Evolutionary conservation across 2,329 filamentous ascomycete species (phyloP).

Genomic region (Cyphellophora europaea): DNA sequence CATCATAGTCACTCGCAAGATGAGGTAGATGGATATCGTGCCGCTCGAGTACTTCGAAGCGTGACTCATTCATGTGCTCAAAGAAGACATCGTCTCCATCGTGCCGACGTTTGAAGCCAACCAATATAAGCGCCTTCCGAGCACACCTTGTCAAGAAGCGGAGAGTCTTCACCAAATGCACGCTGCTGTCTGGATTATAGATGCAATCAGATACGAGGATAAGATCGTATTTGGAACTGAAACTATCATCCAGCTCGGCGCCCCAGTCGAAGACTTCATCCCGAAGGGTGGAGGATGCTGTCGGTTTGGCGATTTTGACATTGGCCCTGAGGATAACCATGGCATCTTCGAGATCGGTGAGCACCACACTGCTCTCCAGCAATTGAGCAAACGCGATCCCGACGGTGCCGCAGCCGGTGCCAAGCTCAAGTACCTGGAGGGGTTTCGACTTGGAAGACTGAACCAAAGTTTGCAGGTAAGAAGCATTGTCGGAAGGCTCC

Average conservation of each 20-base stretch:
- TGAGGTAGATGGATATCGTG: conserved; percentile 26
- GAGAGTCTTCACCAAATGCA: conserved; percentile 52
- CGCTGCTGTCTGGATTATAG: conserved; percentile 60
- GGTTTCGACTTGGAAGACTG: conserved; percentile 19
- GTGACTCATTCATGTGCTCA: conserved; percentile 42
- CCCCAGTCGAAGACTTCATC: conserved; percentile 55
- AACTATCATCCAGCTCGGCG: conserved; percentile 32
- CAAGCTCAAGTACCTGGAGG: conserved; percentile 53
- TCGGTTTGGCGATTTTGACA: conserved; percentile 33
- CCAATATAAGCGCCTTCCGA: conserved; percentile 42
- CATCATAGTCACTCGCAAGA: conserved; percentile 23
- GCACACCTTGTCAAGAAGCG: conserved; percentile 36
- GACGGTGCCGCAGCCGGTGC: conserved; percentile 60
- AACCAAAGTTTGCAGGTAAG: conserved; percentile 25
- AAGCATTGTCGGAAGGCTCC: conserved; percentile 17
- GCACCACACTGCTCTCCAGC: conserved; percentile 41
- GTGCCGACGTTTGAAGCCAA: conserved; percentile 61
- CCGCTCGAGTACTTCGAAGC: conserved; percentile 25
- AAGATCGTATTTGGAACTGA: conserved; percentile 40
- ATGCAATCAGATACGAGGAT: conserved; percentile 63
- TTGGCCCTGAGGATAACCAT: conserved; percentile 52
- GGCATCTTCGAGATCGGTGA: conserved; percentile 60
- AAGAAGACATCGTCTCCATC: conserved; percentile 59
- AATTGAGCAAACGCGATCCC: conserved; percentile 53
- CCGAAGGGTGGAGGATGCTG: conserved; percentile 31